Conservation (phyloP, 192 early-diverging fungal genomes). For the Coemansia sp. region DNA sequence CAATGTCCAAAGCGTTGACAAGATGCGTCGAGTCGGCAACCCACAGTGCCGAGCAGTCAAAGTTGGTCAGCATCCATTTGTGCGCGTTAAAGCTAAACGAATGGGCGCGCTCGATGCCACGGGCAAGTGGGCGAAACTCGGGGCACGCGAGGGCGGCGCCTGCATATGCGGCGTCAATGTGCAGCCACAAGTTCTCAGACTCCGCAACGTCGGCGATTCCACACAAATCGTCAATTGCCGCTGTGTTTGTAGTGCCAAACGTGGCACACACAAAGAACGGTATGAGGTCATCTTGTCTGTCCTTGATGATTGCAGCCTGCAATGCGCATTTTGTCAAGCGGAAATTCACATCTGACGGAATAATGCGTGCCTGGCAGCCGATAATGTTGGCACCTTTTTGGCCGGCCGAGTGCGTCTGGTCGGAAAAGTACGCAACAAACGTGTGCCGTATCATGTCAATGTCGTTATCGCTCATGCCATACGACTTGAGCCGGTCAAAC, state of each 20-base stretch:
- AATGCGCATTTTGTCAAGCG: conserved; percentile 52
- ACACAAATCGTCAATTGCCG: conserved; percentile 57
- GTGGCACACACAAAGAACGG: conserved; percentile 66
- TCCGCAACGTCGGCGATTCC: conserved; percentile 56
- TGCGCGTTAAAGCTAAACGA: conserved; percentile 65
- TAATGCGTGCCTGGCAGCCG: conserved; percentile 32
- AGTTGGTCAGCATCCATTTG: conserved; percentile 66
- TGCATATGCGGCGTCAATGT: conserved; percentile 69
- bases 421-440: conserved; percentile 62
- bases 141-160: conserved; percentile 60
- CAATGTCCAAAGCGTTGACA: conserved; percentile 55
- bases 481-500: conserved; percentile 30
- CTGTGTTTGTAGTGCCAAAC: conserved; percentile 63
- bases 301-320: conserved; percentile 46
- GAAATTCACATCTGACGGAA: conserved; percentile 47
- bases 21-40: conserved; percentile 53
- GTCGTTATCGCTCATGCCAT: conserved; percentile 35
- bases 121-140: conserved; percentile 55
- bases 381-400: conserved; percentile 56
- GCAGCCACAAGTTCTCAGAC: conserved; percentile 57
- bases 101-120: conserved; percentile 57
- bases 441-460: conserved; percentile 18
- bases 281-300: conserved; percentile 56
- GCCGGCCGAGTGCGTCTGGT: conserved; percentile 61
- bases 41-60: conserved; percentile 67